Conservation (phyloP, 78 protist species). For the Carpediemonas membranifera region DNA sequence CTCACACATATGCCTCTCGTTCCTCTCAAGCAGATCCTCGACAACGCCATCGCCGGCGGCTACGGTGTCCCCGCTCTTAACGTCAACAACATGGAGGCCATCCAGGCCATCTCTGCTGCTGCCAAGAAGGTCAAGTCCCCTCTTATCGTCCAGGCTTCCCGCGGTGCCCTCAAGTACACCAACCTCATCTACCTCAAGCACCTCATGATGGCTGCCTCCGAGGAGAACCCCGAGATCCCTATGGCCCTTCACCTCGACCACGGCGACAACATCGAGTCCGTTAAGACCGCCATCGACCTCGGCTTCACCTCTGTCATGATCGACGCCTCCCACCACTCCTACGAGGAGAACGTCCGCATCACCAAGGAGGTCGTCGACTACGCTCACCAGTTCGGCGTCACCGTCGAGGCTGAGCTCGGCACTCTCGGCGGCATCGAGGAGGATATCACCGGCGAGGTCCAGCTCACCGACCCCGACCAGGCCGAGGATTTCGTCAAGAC, state of each 20-base stretch:
- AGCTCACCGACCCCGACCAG: constrained; percentile 33
- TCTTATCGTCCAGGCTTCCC: constrained; percentile 34
- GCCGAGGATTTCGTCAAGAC: constrained; percentile 6
- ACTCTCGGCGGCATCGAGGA: constrained; percentile 32
- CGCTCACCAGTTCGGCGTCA: constrained; percentile 24
- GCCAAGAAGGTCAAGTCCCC: constrained; percentile 22
- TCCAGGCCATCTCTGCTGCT: constrained; percentile 28
- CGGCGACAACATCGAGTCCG: constrained; percentile 24
- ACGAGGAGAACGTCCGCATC: constrained; percentile 29
- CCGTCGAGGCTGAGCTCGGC: constrained; percentile 43
- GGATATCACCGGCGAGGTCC: constrained; percentile 12
- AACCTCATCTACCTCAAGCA: constrained; percentile 10
- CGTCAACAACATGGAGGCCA: constrained; percentile 37
- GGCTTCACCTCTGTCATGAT: constrained; percentile 49
- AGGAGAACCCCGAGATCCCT: constrained; percentile 34
- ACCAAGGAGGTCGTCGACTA: constrained; percentile 26
- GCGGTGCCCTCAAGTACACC: constrained; percentile 35
- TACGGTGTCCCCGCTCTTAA: constrained; percentile 32
- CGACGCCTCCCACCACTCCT: constrained; percentile 25
- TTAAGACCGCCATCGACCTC: constrained; percentile 1
- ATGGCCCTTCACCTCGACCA: constrained; percentile 31
- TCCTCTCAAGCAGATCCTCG: not conserved
- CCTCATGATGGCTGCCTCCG: constrained; percentile 31
- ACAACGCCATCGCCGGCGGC: not conserved
- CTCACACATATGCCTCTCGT: constrained; percentile 30